Conservation (phyloP, 495 filamentous ascomycete genomes). For the Staphylotrichum longicolle region DNA sequence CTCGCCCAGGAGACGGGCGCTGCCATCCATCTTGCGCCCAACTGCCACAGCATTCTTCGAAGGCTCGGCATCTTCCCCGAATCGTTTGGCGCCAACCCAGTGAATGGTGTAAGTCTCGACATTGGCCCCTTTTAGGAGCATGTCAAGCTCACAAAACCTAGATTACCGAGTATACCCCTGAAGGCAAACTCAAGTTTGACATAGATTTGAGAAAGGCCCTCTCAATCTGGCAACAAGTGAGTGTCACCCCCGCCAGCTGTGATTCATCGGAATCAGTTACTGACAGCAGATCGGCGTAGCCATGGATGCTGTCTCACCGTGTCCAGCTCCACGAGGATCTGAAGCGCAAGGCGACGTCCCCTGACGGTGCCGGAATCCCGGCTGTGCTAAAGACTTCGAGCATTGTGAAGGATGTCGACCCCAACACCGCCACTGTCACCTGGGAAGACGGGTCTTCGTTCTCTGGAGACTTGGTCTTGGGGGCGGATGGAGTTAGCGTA, state of each 20-base stretch:
- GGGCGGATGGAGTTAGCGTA: slow-evolving; percentile 37
- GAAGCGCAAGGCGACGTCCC: slow-evolving; percentile 2
- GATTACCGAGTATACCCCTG: slow-evolving; percentile 3
- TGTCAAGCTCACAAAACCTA: background rate
- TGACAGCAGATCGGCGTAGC: background rate
- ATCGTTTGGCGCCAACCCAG: slow-evolving; percentile 12
- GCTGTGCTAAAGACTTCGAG: slow-evolving; percentile 16
- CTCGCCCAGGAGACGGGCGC: slow-evolving; percentile 13
- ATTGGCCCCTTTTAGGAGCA: background rate
- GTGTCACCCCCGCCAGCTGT: background rate
- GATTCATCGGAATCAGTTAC: too few species aligned
- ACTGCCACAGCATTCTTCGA: slow-evolving; percentile 13
- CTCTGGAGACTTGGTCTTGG: slow-evolving; percentile 39
- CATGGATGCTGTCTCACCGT: slow-evolving; percentile 16
- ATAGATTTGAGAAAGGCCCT: slow-evolving; percentile 3
- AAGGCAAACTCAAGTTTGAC: slow-evolving; percentile 4
- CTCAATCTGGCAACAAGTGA: slow-evolving; percentile 8
- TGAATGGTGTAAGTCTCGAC: slow-evolving; percentile 7
- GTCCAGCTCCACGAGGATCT: slow-evolving; percentile 14
- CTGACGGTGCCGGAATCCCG: slow-evolving; percentile 3
- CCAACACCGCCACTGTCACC: slow-evolving; percentile 42
- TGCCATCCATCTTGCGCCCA: slow-evolving; percentile 14
- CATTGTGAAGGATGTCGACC: slow-evolving; percentile 43
- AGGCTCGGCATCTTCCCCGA: slow-evolving; percentile 14
- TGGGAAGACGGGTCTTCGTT: slow-evolving; percentile 40